Conservation (phyloP, 2,329 filamentous ascomycete species). For the Sporothrix dimorphospora region DNA sequence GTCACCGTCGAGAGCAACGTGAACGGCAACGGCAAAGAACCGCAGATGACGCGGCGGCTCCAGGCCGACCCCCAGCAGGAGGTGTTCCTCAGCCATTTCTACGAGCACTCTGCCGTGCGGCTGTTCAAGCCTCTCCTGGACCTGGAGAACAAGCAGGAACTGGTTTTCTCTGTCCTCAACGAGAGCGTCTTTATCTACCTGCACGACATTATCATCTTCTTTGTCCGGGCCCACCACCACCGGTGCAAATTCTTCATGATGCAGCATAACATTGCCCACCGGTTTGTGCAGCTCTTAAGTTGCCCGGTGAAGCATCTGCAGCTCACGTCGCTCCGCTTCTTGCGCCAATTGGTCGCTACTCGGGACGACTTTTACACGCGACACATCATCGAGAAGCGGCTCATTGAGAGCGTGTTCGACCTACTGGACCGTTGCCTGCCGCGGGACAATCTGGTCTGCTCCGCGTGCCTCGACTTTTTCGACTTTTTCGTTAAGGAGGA, state of each 20-base stretch:
- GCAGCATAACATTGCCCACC: conserved; percentile 73
- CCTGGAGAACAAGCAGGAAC: conserved; percentile 69
- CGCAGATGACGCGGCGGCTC: conserved; percentile 43
- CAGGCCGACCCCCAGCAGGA: conserved; percentile 74
- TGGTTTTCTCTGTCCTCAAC: conserved; percentile 77
- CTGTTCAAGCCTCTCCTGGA: conserved; percentile 86
- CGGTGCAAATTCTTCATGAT: conserved; percentile 88
- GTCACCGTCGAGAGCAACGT: conserved; percentile 45
- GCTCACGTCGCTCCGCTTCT: conserved; percentile 89
- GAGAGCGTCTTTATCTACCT: conserved; percentile 90
- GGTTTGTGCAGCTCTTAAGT: conserved; percentile 79
- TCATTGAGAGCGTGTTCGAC: conserved; percentile 82
- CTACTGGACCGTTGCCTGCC: conserved; percentile 85
- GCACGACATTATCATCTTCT: conserved; percentile 91
- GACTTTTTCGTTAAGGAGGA: conserved; percentile 84
- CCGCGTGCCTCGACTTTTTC: conserved; percentile 91
- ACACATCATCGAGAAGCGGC: conserved; percentile 77
- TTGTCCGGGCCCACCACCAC: conserved; percentile 84
- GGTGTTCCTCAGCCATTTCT: conserved; percentile 83
- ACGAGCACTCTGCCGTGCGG: conserved; percentile 80
- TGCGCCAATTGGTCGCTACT: conserved; percentile 80
- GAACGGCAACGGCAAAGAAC: conserved; percentile 50
- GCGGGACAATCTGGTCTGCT: conserved; percentile 90
- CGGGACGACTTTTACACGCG: conserved; percentile 91
- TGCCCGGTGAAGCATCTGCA: conserved; percentile 91